Base-by-base conservation (phyloP, 805 yeast genomes). In the Brettanomyces bruxellensis region DNA sequence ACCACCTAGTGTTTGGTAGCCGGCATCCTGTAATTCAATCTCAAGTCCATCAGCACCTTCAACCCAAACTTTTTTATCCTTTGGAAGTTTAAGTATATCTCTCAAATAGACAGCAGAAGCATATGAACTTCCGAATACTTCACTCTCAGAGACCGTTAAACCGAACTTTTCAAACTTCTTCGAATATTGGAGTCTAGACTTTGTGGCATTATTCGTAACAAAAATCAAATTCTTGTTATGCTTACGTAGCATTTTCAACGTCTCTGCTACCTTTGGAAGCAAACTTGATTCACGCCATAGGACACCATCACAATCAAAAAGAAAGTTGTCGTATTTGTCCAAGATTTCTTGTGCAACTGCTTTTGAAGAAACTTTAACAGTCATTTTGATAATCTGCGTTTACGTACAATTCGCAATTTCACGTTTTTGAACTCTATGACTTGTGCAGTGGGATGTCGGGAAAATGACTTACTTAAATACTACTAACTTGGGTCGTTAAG, bases 301-400 rank as follows among this genome's bases (percentile, higher is more conserved):
- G 4, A 93, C 99, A 32, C 99, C 99, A 61, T 93, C 99, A 68
- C 99, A 93, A 59, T 93, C 99, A 61, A 93, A 93, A 54, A 93
- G 69, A 57, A 90, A 91, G 49, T 86, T 88, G 60, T 89, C 96
- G 62, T 83, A 85, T 45, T 71, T 60, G 52, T 73, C 76, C 8
- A 93, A 65, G 41, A 93, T 67, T 6, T 66, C 58, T 45, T 74
- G 65, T 4, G 76, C 84, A 34, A 75, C 75, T 22, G 68, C 69
- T 46, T 67, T 70, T 22, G 66, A 57, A 14, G 66, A 64, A 40
- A 85, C 61, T 55, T 83, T 80, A 1, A 58, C 54, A 7, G 86
- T 72, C 73, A 72, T 72, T 28, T 28, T 28, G 11, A 28, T 28
- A 9, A 1, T 28, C 11, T 28, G 11, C 11, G 11, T 9, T 28